Percentiles rank a stretch among this genome's conserved stretches.
These are phyloP conservation scores for Trametes cingulata DNA, from an alignment of 768 basidiomycete species.

Conservation along the genomic window DNA sequence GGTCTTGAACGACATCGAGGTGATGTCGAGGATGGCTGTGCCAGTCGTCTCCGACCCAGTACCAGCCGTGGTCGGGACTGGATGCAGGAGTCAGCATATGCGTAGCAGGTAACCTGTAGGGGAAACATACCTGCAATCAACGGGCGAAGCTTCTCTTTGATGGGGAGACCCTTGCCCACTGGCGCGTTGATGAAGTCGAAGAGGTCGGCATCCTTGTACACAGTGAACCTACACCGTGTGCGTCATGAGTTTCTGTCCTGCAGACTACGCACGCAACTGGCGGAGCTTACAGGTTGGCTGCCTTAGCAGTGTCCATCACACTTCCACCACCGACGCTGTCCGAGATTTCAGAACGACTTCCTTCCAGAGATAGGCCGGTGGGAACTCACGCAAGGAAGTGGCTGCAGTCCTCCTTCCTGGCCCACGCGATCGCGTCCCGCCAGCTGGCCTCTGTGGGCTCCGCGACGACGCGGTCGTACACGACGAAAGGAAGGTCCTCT, in stretches of 20 bases:
- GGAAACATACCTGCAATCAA: constrained; percentile 69
- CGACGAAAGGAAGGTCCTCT: constrained; percentile 72
- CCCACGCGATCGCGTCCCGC: constrained; percentile 86
- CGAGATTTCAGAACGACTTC: not conserved
- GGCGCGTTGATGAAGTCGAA: constrained; percentile 98
- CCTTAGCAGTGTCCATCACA: constrained; percentile 94
- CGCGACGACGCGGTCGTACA: constrained; percentile 78
- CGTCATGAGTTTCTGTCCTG: too few species aligned
- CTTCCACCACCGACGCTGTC: constrained; percentile 87
- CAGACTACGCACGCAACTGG: constrained; percentile 27
- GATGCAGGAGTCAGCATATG: not conserved
- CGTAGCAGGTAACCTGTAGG: not conserved
- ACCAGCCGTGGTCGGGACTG: constrained; percentile 76
- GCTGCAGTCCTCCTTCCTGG: constrained; percentile 83
- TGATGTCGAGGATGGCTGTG: constrained; percentile 91
- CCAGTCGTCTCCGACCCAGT: constrained; percentile 96
- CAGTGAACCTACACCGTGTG: constrained; percentile 74
- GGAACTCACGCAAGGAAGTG: constrained; percentile 86
- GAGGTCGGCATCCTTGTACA: constrained; percentile 89
- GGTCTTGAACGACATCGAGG: constrained; percentile 92
- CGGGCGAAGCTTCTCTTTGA: constrained; percentile 71
- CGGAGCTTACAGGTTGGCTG: constrained; percentile 78
- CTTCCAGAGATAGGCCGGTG: not conserved
- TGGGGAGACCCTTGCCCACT: constrained; percentile 87
- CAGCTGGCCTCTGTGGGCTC: constrained; percentile 94